These are phyloP conservation scores for Zancudomyces culisetae DNA, from an alignment of 371 early-diverging fungal species.

Conservation along the genomic window DNA sequence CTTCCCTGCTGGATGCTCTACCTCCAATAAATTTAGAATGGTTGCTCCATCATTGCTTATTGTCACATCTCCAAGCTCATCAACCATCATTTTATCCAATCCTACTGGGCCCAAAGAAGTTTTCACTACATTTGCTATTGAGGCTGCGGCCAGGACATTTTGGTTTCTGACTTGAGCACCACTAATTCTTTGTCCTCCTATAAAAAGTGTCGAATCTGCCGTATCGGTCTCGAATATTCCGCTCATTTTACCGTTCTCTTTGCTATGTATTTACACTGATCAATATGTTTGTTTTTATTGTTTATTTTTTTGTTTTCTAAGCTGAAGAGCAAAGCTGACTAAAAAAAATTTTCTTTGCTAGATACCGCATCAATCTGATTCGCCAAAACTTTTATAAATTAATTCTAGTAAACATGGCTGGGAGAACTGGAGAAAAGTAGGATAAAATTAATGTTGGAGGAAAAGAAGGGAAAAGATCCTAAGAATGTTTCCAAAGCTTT, in stretches of 20 bases:
- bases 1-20: constrained; percentile 98
- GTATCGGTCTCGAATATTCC: constrained; percentile 22
- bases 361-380: too few relatives aligned
- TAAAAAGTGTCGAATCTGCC: constrained; percentile 36
- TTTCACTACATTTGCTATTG: constrained; percentile 96
- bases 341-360: too few relatives aligned
- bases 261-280: too few relatives aligned
- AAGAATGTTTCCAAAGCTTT: too few relatives aligned
- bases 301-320: too few relatives aligned
- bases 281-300: too few relatives aligned
- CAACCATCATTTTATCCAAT: constrained; percentile 99
- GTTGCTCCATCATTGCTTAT: constrained; percentile 99
- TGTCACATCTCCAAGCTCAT: constrained; percentile 94
- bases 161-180: constrained; percentile 87
- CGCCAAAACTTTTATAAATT: too few relatives aligned
- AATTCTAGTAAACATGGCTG: too few relatives aligned
- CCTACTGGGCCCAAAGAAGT: constrained; percentile 99
- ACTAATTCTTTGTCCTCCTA: constrained; percentile 79
- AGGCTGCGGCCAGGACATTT: constrained; percentile 67
- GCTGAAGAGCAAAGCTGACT: too few relatives aligned
- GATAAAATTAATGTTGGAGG: too few relatives aligned
- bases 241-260: constrained; percentile 10
- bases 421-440: too few relatives aligned
- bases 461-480: too few relatives aligned
- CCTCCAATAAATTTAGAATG: constrained; percentile 94